Percentiles rank a stretch among this genome's conserved stretches.
phyloP scores from a whole-genome alignment of 129 eudicot genomes.

The Calendula officinalis region DNA sequence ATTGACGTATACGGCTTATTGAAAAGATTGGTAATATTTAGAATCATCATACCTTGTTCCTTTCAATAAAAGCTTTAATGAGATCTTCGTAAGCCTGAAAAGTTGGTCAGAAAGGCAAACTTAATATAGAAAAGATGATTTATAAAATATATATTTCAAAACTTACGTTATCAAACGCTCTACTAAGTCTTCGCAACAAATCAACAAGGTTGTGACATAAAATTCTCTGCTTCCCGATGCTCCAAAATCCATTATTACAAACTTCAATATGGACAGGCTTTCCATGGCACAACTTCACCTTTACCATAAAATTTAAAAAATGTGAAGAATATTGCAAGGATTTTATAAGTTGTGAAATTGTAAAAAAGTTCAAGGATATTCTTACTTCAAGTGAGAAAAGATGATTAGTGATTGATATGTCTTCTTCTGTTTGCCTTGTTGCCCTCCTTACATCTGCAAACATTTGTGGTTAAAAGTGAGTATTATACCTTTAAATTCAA shows the following conservation, averaged over 20 bases:
- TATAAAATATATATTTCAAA: neutral
- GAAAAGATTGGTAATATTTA: neutral
- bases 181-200: conserved; percentile 76
- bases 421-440: conserved; percentile 54
- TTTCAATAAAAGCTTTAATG: conserved; percentile 87
- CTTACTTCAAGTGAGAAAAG: conserved; percentile 88
- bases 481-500: neutral
- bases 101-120: conserved; percentile 16
- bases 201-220: conserved; percentile 95
- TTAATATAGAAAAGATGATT: conserved; percentile 16
- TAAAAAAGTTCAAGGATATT: neutral
- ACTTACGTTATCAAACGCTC: conserved; percentile 92
- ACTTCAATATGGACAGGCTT: conserved; percentile 74
- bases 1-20: neutral
- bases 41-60: conserved; percentile 79
- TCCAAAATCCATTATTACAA: conserved; percentile 75
- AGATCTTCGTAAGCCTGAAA: conserved; percentile 95
- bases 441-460: conserved; percentile 72
- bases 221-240: conserved; percentile 73
- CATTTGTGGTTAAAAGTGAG: conserved; percentile 13
- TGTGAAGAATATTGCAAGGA: conserved; percentile 2
- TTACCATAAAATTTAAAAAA: conserved; percentile 13
- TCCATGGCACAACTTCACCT: conserved; percentile 96
- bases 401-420: conserved; percentile 44
- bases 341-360: neutral